Base-by-base conservation (phyloP, 192 early-diverging fungal genomes). In the Backusella morwellensis region DNA sequence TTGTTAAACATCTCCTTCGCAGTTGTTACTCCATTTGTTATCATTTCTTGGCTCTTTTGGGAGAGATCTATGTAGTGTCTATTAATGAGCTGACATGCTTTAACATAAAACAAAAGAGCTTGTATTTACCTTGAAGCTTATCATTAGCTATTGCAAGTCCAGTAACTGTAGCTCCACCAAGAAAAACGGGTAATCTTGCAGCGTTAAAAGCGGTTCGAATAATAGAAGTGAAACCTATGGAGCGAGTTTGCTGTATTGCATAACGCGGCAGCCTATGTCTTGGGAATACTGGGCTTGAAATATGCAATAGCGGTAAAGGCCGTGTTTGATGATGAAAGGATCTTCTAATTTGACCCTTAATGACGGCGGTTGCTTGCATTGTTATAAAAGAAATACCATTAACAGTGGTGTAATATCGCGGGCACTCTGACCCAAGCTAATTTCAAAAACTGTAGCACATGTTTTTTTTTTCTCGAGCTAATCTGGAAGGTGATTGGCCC, bases 81-180 rank as follows among this genome's bases (percentile, higher is more conserved):
- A 12, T 63, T 63, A 23, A 63, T 63, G 47, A 50, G 4, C 6
- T 50, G 15, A n/a, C 47, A 50, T 50, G 15, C 47, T 63, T 29
- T 63, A 11, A 63, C 3, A 29, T 26, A 9, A 63, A 26, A 23
- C 12, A 63, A 63, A 29, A 29, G n/a, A 9, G 1, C 0, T 9
- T 9, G 6, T 63, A 63, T 14, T 67, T 84, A 86, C 86, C 88
- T 78, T 84, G 80, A 52, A 90, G 68, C 77, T 92, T 91, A 73
- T 91, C 90, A 50, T 91, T 86, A 1, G 89, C 88, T 68, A 89
- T 88, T 12, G 89, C 86, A 12, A 88, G 77, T 38, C 86, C 86
- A 19, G 90, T 92, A 34, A 85, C 85, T 6, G 88, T 87, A 21
- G 86, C 86, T 1, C 89, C 91, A 11, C 86, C 85, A 19, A 87